Evolutionary conservation across 768 basidiomycete species (phyloP).

Genomic region (Dioszegia hungarica): DNA sequence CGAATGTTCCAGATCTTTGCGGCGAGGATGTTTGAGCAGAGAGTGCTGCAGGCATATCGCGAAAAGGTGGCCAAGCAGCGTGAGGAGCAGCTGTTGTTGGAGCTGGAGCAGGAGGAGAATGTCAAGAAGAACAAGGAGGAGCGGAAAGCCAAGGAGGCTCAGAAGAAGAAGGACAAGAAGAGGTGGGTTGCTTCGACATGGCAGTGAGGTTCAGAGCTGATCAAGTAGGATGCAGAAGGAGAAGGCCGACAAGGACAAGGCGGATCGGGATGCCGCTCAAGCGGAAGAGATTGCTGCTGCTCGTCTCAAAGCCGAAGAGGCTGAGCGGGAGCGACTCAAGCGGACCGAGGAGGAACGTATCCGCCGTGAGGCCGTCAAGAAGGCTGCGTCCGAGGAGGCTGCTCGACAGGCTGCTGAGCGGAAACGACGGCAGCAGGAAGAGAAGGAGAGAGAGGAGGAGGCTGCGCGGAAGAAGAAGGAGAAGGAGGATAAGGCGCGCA

Average conservation of each 20-base stretch:
- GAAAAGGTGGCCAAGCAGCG: slow-evolving; percentile 95
- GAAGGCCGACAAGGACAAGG: slow-evolving; percentile 87
- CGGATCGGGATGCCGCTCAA: slow-evolving; percentile 73
- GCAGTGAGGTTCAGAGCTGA: not conserved
- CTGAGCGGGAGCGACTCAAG: slow-evolving; percentile 75
- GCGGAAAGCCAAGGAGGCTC: slow-evolving; percentile 86
- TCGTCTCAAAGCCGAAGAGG: slow-evolving; percentile 68
- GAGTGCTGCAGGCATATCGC: slow-evolving; percentile 91
- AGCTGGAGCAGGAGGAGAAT: slow-evolving; percentile 94
- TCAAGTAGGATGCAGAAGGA: slow-evolving; percentile 78
- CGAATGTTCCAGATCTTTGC: slow-evolving; percentile 99
- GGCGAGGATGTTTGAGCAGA: slow-evolving; percentile 98
- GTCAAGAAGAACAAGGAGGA: slow-evolving; percentile 77
- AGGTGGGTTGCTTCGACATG: slow-evolving; percentile 56
- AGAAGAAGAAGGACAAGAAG: slow-evolving; percentile 99
- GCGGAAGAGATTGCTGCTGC: slow-evolving; percentile 76
- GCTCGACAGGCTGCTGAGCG: slow-evolving; percentile 75
- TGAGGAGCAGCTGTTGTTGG: slow-evolving; percentile 84
- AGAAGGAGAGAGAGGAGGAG: slow-evolving; percentile 60
- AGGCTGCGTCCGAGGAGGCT: slow-evolving; percentile 51
- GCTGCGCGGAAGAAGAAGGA: slow-evolving; percentile 56
- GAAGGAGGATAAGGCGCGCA: slow-evolving; percentile 51
- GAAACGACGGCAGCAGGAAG: slow-evolving; percentile 55
- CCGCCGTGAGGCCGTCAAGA: slow-evolving; percentile 63
- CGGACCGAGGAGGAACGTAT: slow-evolving; percentile 82